Base-by-base conservation (phyloP, 2,329 filamentous ascomycete genomes). In the Ilyonectria mors-panacis region DNA sequence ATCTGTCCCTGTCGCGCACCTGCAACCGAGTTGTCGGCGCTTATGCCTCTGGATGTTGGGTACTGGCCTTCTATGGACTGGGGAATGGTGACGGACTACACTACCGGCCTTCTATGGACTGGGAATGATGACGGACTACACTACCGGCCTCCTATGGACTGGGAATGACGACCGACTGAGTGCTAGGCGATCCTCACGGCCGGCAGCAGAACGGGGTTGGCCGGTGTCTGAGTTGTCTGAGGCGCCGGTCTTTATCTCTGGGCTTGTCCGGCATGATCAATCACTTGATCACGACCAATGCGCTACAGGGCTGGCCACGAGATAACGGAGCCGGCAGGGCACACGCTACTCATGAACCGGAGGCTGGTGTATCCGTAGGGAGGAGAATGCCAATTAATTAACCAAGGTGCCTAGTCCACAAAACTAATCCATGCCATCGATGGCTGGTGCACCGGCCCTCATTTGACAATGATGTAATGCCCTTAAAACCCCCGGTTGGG, bases 381-480 rank as follows among this genome's bases (percentile, higher is more conserved):
- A 26, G 26, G 6, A 57, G 8, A 42, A 56, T 33, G 21, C 33
- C 21, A 28, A 56, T 13, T 39, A 42, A 39, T 53, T 13, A 37
- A 37, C 13, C n/a, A 37, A 15, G n/a, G 28, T 33, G 17, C 39
- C 26, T 6, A 17, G 5, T 56, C 9, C 15, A 10, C 4, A 42
- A 19, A 23, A 9, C 15, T 5, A 12, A 10, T 45, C 37, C 37
- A 56, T 45, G 54, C 39, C 17, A 33, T 19, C 8, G 12, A 44
- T 54, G 50, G 42, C 50, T 59, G 56, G 57, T 45, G 35, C 35
- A 48, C 48, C 47, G 55, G 50, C 44, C 26, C 17, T 51, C 33
- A 21, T 54, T 45, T 59, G 56, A 30, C 9, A 57, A 60, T 60
- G 57, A 65, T 60, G 57, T 51, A 60, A 60, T 60, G 30, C 30